Evolutionary conservation across 2,329 filamentous ascomycete species (phyloP).

Genomic region (Celoporthe dispersa): DNA sequence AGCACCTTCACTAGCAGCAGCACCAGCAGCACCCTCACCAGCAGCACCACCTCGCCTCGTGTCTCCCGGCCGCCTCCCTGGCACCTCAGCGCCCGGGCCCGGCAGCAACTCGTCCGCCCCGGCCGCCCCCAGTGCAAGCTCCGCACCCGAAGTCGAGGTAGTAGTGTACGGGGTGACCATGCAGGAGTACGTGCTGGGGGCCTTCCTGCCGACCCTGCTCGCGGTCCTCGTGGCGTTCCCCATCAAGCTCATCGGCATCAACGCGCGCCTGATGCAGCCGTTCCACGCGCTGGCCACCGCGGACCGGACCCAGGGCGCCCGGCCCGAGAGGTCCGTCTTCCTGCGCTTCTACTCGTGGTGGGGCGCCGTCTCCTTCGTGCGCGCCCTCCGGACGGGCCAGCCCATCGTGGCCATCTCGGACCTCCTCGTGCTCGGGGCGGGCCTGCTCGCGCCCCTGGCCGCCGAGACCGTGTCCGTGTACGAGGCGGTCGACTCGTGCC

Average conservation of each 20-base stretch:
- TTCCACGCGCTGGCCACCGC: slow-evolving; percentile 25
- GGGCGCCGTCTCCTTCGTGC: slow-evolving; percentile 13
- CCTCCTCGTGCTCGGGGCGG: slow-evolving; percentile 20
- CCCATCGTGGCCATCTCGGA: slow-evolving; percentile 25
- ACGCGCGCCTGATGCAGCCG: slow-evolving; percentile 28
- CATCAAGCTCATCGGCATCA: slow-evolving; percentile 27
- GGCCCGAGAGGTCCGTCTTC: slow-evolving; percentile 13
- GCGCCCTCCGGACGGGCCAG: slow-evolving; percentile 5
- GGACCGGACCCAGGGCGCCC: not conserved
- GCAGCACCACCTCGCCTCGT: not conserved
- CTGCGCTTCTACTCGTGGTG: slow-evolving; percentile 21
- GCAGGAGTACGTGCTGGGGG: slow-evolving; percentile 20
- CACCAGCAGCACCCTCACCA: not conserved
- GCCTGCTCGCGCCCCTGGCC: slow-evolving; percentile 19
- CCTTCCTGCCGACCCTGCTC: slow-evolving; percentile 26
- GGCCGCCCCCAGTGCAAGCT: not conserved
- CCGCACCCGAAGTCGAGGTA: not conserved
- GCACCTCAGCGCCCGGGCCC: not conserved
- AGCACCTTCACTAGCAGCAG: not conserved
- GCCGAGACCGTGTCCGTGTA: slow-evolving; percentile 21
- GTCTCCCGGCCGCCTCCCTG: too few relatives aligned
- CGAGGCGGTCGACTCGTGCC: slow-evolving; percentile 13
- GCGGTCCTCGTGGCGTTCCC: slow-evolving; percentile 23
- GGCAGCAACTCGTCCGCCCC: not conserved
- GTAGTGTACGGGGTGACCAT: slow-evolving; percentile 9